Base-by-base conservation (phyloP, 2,329 filamentous ascomycete species). In the Colletotrichum sp. region DNA sequence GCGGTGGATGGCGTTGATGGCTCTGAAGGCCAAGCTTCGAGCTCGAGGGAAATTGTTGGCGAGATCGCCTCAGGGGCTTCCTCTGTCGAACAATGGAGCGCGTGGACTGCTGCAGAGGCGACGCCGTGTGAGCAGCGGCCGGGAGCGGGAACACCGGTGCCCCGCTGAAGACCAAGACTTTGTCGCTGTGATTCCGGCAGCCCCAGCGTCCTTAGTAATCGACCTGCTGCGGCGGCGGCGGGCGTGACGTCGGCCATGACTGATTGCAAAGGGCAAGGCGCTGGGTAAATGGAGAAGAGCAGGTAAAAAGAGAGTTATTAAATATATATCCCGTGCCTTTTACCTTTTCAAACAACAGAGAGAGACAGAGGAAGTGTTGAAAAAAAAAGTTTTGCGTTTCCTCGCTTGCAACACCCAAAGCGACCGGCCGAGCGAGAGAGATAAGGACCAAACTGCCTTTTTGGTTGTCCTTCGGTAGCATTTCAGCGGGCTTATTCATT, bases 201-300 rank as follows among this genome's bases (percentile, higher is more conserved):
- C 57, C 71, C 69, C 75, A 80, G 75, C 52, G 80, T 69, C 78
- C 82, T 85, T 82, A 85, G 81, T 85, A 85, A 85, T 83, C 84
- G 78, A 36, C 80, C 69, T 78, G 79, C 79, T 69, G 34, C 32
- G 26, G 44, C 70, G 78, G 80, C 79, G 69, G 34, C 32, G 30
- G 44, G 73, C 70, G 59, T 73, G 70, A 65, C 73, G 73, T 76
- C 73, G 70, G 28, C 49, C 73, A 76, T 76, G 64, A 69, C 64
- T 65, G 70, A 69, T 73, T 21, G 65, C 65, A 34, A 65, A 16
- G 21, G 18, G 57, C 15, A 9, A 30, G 36, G 63, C 24, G 15
- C 28, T 36, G 21, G 21, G n/a, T 49, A 66, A 52, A 49, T 52
- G 36, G 63, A 28, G 30, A 28, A 10, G 8, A 9, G 39, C 12